phyloP scores from a whole-genome alignment of 768 basidiomycete genomes.

The Phlebiopsis gigantea region DNA sequence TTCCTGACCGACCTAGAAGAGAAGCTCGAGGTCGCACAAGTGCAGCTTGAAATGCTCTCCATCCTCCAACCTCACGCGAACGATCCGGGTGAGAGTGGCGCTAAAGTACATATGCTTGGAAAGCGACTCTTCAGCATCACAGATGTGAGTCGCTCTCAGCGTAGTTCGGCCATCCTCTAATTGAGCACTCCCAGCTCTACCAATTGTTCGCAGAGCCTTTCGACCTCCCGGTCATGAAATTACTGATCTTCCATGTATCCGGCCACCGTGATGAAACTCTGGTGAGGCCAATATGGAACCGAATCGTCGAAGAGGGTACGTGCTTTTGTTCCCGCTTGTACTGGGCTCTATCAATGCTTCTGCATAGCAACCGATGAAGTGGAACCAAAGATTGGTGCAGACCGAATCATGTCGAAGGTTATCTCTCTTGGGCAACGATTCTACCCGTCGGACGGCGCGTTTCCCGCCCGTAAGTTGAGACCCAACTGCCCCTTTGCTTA shows the following conservation, averaged over 20 bases:
- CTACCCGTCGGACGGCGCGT: conserved; percentile 86
- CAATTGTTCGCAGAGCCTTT: conserved; percentile 85
- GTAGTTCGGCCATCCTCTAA: not conserved
- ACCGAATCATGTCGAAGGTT: conserved; percentile 58
- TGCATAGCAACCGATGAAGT: conserved; percentile 44
- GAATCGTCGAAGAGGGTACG: conserved; percentile 77
- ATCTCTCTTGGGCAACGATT: conserved; percentile 78
- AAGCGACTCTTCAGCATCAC: conserved; percentile 71
- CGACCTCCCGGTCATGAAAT: conserved; percentile 74
- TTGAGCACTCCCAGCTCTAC: conserved; percentile 56
- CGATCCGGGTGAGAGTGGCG: conserved; percentile 58
- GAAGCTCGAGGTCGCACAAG: conserved; percentile 93
- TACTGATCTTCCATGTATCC: conserved; percentile 89
- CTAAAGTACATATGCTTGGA: conserved; percentile 54
- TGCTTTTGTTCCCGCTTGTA: not conserved
- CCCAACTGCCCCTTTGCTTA: not conserved
- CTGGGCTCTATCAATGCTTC: not conserved
- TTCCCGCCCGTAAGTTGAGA: conserved; percentile 61
- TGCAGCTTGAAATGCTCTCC: conserved; percentile 89
- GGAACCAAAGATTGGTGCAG: conserved; percentile 51
- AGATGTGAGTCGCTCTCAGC: conserved; percentile 62
- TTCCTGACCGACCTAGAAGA: conserved; percentile 96
- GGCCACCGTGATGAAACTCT: conserved; percentile 85
- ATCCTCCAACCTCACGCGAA: conserved; percentile 54
- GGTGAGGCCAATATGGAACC: conserved; percentile 83